A percentile compares a stretch with the other conserved stretches of the same genome.
phyloP scores from a whole-genome alignment of 345 rosid species.

The Corymbia maculata region DNA sequence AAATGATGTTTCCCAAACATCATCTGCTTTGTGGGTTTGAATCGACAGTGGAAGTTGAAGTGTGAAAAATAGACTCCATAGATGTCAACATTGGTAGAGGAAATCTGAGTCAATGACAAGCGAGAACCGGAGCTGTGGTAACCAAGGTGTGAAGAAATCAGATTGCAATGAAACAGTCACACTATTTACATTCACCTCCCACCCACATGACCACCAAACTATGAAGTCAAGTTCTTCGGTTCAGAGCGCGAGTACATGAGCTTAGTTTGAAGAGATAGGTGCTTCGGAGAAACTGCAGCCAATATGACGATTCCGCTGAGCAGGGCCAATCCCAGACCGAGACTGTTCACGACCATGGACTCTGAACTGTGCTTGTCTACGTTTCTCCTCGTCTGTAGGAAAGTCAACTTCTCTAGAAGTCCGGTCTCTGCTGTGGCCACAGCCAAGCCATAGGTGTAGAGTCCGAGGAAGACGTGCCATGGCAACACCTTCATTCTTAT shows the following conservation, averaged over 20 bases:
- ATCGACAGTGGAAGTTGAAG: background rate
- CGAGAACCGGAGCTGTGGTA: background rate
- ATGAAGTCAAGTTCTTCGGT: slow-evolving; percentile 41
- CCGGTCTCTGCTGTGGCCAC: slow-evolving; percentile 91
- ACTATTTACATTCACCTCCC: background rate
- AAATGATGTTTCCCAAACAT: background rate
- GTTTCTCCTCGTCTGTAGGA: slow-evolving; percentile 46
- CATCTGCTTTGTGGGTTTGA: background rate
- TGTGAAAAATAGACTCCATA: background rate
- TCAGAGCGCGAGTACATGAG: slow-evolving; percentile 21
- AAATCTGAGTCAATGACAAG: background rate
- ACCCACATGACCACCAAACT: background rate
- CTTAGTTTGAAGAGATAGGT: slow-evolving; percentile 17
- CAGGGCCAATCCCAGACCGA: slow-evolving; percentile 67
- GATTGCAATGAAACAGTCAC: background rate
- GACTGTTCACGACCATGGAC: slow-evolving; percentile 55
- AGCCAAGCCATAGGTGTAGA: slow-evolving; percentile 76
- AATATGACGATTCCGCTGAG: slow-evolving; percentile 59
- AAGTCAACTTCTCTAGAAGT: slow-evolving; percentile 63
- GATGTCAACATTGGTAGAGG: background rate
- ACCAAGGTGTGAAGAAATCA: background rate
- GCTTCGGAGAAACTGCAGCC: slow-evolving; percentile 58
- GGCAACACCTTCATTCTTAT: slow-evolving; percentile 59
- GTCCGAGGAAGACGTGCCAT: slow-evolving; percentile 89
- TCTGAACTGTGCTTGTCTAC: slow-evolving; percentile 36